phyloP scores from a whole-genome alignment of 495 filamentous ascomycete genomes.

The Aspergillus mulundensis region DNA sequence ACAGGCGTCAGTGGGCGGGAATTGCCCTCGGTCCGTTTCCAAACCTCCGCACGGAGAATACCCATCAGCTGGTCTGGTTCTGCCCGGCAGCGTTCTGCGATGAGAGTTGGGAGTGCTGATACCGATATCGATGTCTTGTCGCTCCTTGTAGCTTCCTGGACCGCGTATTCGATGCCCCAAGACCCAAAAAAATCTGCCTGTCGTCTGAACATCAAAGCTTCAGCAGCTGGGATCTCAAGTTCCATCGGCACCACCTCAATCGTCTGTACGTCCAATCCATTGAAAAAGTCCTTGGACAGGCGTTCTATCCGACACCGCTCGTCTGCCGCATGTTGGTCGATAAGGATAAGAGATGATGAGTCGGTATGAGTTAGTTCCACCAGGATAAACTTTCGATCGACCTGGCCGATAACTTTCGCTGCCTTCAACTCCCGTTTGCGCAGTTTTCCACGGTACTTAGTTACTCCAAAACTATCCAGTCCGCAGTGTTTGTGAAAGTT shows the following conservation, averaged over 20 bases:
- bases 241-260: slow-evolving; percentile 48
- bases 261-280: slow-evolving; percentile 20
- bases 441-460: slow-evolving; percentile 51
- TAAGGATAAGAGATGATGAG: slow-evolving; percentile 55
- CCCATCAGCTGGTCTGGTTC: slow-evolving; percentile 67
- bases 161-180: slow-evolving; percentile 70
- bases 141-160: slow-evolving; percentile 11
- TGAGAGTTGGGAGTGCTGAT: slow-evolving; percentile 59
- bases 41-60: slow-evolving; percentile 71
- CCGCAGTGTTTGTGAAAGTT: slow-evolving; percentile 10
- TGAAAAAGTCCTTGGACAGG: slow-evolving; percentile 50
- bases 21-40: slow-evolving; percentile 45
- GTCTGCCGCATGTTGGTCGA: slow-evolving; percentile 95
- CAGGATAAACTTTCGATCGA: slow-evolving; percentile 88
- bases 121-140: slow-evolving; percentile 40
- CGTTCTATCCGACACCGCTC: slow-evolving; percentile 79
- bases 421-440: slow-evolving; percentile 59
- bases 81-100: slow-evolving; percentile 69
- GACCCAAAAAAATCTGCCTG: slow-evolving; percentile 53
- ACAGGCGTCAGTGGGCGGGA: background rate
- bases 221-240: slow-evolving; percentile 58
- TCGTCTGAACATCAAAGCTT: slow-evolving; percentile 51
- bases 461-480: slow-evolving; percentile 19
- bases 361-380: slow-evolving; percentile 43
- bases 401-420: slow-evolving; percentile 71